Base-by-base conservation (phyloP, 257 asterid species). In the Petunia secreta region DNA sequence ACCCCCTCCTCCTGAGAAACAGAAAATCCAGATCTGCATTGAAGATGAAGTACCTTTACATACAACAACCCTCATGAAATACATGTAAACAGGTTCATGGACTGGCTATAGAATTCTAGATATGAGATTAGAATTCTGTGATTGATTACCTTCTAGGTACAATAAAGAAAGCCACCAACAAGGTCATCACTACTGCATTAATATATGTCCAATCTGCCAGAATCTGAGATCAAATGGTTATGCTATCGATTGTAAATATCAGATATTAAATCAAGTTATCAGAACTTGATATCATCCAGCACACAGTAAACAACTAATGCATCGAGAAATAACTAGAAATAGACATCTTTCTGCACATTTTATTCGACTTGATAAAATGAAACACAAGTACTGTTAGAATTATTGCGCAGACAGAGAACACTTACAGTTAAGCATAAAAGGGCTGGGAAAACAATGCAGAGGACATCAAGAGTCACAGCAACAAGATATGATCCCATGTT, bases 401-500 rank as follows among this genome's bases (percentile, higher is more conserved):
- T 34, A 71, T 25, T 10, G 46, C 6, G 34, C 44, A 74, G 78
- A 66, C 53, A 16, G 53, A 80, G 53, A 85, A 60, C 39, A 89
- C 98, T 96, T 87, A 94, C 97, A n/a, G 99, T 96, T 71, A 91
- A 60, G 83, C 82, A 86, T 69, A 89, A 87, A 79, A 87, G 66
- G 81, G 75, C 86, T 14, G 98, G 98, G 82, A 90, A 89, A 71
- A 78, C 79, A 81, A 89, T 80, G 86, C 82, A 82, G 81, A 89
- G 81, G 85, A 80, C 92, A 86, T 96, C 99, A 59, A 91, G 86
- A 78, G 63, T 34, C 82, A 88, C 60, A 38, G 80, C 84, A 43
- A 53, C 82, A 58, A 82, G 59, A 60, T 83, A 87, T 37, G 88
- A 90, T 83, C 73, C 81, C 81, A 88, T 83, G 71, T 79, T 85